Conservation (phyloP, 768 basidiomycete species). For the Epithele typhae region DNA sequence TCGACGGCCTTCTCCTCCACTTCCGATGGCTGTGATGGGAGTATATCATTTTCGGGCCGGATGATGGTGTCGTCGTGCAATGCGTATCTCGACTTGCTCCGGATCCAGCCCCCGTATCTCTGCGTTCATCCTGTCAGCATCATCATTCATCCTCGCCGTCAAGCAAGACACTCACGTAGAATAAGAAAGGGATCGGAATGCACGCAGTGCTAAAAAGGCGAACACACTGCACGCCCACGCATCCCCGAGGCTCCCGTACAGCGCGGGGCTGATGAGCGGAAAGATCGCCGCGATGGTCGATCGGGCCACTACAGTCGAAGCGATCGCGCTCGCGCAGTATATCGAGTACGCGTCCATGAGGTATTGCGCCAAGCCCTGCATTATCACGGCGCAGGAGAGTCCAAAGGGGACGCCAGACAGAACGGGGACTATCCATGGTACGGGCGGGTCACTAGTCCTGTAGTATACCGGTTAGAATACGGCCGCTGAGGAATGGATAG, state of each 20-base stretch:
- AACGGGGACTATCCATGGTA: constrained; percentile 68
- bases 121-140: not conserved
- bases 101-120: constrained; percentile 16
- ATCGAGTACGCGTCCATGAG: constrained; percentile 68
- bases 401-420: constrained; percentile 68
- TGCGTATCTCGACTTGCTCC: constrained; percentile 13
- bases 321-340: constrained; percentile 64
- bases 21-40: not conserved
- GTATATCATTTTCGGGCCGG: not conserved
- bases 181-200: constrained; percentile 52
- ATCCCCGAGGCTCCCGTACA: constrained; percentile 51
- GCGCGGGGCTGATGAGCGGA: constrained; percentile 50
- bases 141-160: no score
- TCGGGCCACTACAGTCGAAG: constrained; percentile 63
- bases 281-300: constrained; percentile 60
- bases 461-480: constrained; percentile 6
- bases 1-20: constrained; percentile 3
- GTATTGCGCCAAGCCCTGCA: constrained; percentile 64
- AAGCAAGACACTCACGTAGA: constrained; percentile 40
- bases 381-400: constrained; percentile 54
- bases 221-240: constrained; percentile 54
- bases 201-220: constrained; percentile 46
- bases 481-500: not conserved
- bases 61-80: constrained; percentile 7
- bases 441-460: constrained; percentile 46